Evolutionary conservation across 352 stramenopile species (phyloP), one percentile per base, ranked within the genome.

Genomic region (Globisporangium emineosum): DNA sequence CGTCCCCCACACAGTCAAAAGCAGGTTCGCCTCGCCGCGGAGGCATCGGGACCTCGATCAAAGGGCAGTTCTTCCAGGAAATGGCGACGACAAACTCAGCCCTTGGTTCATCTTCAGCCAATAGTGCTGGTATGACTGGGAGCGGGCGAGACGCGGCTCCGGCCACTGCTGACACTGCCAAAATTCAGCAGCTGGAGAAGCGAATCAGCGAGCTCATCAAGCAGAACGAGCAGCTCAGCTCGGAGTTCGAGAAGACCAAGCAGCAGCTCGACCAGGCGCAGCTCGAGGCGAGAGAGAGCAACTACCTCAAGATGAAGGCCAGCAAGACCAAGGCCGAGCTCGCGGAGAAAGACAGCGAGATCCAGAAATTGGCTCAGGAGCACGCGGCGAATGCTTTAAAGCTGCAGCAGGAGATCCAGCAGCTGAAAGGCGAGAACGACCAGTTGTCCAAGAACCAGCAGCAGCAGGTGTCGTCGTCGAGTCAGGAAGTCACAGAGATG

Each of bases 261-360:
- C 57, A 58, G 40, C 58, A 81, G 33, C 66, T 78, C 15, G 66
- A 75, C 13, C 57, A 65, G 3, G 70, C 69, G n/a, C 65, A 72
- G n/a, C 61, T 71, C 8, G 77, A 83, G 50, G 77, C 77, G 9
- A 83, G 83, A 55, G 77, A 86, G 50, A 77, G 68, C 57, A 79
- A 79, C 55, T 86, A 86, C 61, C 67, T 78, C 32, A 78, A 79
- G 49, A 86, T 83, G 77, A 86, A 86, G 65, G 66, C 71, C 30
- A 81, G 64, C 32, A 72, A 86, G 54, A 59, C 70, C 9, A 86
- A 86, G 54, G 42, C 60, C 55, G 83, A 86, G 47, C 66, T 86
- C 10, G 57, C 62, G 3, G 71, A 78, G 17, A 69, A 81, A 65
- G 72, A 70, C 4, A 60, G 57, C 47, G 58, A 69, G 19, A 17